Evolutionary conservation across 2,329 filamentous ascomycete species (phyloP).

Genomic region (Sclerotinia borealis): DNA sequence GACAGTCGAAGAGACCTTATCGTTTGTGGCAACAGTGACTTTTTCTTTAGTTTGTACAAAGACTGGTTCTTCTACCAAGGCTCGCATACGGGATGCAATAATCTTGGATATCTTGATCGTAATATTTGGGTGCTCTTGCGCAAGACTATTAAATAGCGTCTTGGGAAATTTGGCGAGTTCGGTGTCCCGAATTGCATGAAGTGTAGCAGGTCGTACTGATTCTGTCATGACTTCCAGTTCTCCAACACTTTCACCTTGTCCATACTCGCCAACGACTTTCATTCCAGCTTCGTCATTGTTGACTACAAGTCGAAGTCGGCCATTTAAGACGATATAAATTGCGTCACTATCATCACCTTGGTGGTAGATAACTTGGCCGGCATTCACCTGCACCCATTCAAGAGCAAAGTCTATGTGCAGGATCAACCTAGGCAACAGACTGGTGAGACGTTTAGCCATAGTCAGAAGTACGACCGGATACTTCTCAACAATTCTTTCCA

Average conservation of each 20-base stretch:
- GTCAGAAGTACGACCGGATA: constrained; percentile 91
- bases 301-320: constrained; percentile 76
- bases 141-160: constrained; percentile 94
- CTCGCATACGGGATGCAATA: constrained; percentile 90
- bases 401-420: constrained; percentile 96
- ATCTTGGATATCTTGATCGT: constrained; percentile 99
- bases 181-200: constrained; percentile 94
- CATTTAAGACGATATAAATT: constrained; percentile 96
- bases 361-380: constrained; percentile 90
- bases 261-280: constrained; percentile 84
- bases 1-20: constrained; percentile 74
- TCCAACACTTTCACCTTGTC: constrained; percentile 95
- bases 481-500: constrained; percentile 87
- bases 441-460: constrained; percentile 91
- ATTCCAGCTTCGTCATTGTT: constrained; percentile 77
- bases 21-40: constrained; percentile 51
- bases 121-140: constrained; percentile 93
- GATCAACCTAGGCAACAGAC: constrained; percentile 79
- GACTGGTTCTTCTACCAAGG: constrained; percentile 75
- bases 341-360: constrained; percentile 94
- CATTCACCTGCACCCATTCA: constrained; percentile 96
- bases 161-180: constrained; percentile 94
- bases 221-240: constrained; percentile 97
- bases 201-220: constrained; percentile 77
- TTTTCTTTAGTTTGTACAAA: constrained; percentile 60